Conservation (phyloP, 2,329 filamentous ascomycete genomes). For the Beauveria australis region DNA sequence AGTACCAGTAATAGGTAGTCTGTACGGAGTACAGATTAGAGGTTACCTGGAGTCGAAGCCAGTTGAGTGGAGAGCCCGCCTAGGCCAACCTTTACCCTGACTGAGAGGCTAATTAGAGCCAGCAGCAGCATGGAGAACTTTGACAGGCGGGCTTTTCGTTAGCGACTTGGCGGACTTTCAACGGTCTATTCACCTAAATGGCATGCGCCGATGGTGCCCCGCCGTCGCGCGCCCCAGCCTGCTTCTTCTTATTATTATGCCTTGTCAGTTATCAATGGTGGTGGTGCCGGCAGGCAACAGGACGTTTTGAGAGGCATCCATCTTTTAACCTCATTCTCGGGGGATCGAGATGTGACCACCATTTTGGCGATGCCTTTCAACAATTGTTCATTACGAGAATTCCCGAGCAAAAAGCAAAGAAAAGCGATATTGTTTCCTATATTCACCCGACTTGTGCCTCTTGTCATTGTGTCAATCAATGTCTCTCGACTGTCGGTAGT, state of each 20-base stretch:
- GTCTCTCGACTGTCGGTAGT: slow-evolving; percentile 3
- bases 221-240: background rate
- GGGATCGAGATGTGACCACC: too few species aligned
- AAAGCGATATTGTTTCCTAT: too few species aligned
- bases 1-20: too few species aligned
- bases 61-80: slow-evolving; percentile 3
- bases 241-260: background rate
- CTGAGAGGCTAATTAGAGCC: too few species aligned
- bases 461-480: background rate
- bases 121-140: background rate
- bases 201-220: too few species aligned
- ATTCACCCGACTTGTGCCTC: background rate
- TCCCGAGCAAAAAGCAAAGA: too few species aligned
- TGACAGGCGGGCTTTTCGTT: background rate
- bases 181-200: background rate
- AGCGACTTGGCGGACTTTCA: background rate
- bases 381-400: too few species aligned
- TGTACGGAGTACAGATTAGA: too few species aligned
- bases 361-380: too few species aligned
- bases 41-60: background rate
- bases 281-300: background rate
- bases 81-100: background rate
- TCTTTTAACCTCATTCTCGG: too few species aligned
- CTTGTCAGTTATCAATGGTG: background rate
- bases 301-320: background rate